Evolutionary conservation across 225 moss, liverwort and hornwort species (phyloP), one percentile per base, ranked within the genome.

Genomic region (Neckera pumila): DNA sequence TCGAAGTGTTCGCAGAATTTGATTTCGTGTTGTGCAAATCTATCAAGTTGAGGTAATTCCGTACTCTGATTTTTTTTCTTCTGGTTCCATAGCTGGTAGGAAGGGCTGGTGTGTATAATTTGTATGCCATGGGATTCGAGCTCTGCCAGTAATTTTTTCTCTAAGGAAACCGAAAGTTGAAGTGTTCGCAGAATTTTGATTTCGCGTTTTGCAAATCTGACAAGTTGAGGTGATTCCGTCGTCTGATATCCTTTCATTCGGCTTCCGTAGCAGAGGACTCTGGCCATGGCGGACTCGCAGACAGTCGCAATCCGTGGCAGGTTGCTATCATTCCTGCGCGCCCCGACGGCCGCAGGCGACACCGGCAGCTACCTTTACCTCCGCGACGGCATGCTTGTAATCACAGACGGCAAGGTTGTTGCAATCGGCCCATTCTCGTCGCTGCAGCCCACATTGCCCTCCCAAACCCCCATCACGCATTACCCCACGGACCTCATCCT

Each of bases 371-470:
- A 93, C 67, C 84, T 78, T 4, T 93, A 93, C 33, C 80, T 89
- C 67, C 87, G 69, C 51, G 93, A 93, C 58, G 93, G 93, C 72
- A 81, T 90, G 84, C 85, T 93, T 57, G 38, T 93, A 49, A 89
- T 91, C 36, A 86, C 75, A 14, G 84, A 79, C 25, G 93, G 93
- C 10, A 91, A 90, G 40, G 73, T 93, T 45, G 81, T 60, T 53
- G 93, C 91, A 31, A 87, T 91, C 36, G 93, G 91, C 6, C 65
- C 79, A 2, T 87, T 63, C 14, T 77, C 72, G 20, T 87, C 90
- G 47, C 38, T 93, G 51, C 85, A 89, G 78, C 19, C 61, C n/a
- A 85, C 82, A 27, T 74, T 93, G 56, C 64, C 85, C n/a, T 30
- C 86, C 5, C 61, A 43, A 27, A 62, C 88, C 56, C 60, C 80